Evolutionary conservation across 139 green algal species (phyloP).

Genomic region (Mesostigma viride): DNA sequence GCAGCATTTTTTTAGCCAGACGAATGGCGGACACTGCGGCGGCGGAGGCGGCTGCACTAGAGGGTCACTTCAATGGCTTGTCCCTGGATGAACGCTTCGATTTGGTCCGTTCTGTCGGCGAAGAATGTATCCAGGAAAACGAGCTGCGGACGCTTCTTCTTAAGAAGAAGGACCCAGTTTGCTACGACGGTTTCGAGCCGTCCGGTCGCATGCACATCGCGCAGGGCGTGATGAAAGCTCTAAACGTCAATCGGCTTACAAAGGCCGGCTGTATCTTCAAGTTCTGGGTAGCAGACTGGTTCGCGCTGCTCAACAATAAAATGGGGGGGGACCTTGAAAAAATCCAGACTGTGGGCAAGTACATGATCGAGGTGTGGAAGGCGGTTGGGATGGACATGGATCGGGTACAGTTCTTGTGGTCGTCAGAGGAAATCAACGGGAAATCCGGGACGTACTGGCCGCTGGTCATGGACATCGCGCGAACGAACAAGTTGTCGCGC

Average conservation of each 20-base stretch:
- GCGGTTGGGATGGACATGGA: conserved; percentile 90
- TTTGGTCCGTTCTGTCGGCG: conserved; percentile 63
- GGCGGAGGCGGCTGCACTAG: too few species aligned
- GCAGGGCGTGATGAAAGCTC: conserved; percentile 93
- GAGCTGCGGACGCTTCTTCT: conserved; percentile 76
- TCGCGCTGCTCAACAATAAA: conserved; percentile 96
- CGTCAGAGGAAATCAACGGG: conserved; percentile 43
- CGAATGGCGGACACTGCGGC: too few species aligned
- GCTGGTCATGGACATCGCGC: conserved; percentile 47
- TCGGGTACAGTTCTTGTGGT: conserved; percentile 44
- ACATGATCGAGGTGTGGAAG: conserved; percentile 99
- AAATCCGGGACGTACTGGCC: conserved; percentile 43
- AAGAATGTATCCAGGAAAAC: conserved; percentile 88
- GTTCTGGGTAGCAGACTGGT: conserved; percentile 81
- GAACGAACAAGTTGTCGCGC: conserved; percentile 34
- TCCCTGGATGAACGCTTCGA: conserved; percentile 74
- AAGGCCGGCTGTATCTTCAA: conserved; percentile 88
- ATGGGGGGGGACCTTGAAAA: conserved; percentile 98
- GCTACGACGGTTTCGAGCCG: conserved; percentile 98
- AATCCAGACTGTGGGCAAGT: conserved; percentile 81
- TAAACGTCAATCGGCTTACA: conserved; percentile 99
- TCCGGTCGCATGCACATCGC: conserved; percentile 97
- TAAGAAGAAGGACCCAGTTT: conserved; percentile 67
- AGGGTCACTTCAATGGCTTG: too few species aligned
- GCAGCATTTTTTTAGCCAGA: too few species aligned